Conservation (phyloP, 2,329 filamentous ascomycete species). For the Aspergillus fijiensis region DNA sequence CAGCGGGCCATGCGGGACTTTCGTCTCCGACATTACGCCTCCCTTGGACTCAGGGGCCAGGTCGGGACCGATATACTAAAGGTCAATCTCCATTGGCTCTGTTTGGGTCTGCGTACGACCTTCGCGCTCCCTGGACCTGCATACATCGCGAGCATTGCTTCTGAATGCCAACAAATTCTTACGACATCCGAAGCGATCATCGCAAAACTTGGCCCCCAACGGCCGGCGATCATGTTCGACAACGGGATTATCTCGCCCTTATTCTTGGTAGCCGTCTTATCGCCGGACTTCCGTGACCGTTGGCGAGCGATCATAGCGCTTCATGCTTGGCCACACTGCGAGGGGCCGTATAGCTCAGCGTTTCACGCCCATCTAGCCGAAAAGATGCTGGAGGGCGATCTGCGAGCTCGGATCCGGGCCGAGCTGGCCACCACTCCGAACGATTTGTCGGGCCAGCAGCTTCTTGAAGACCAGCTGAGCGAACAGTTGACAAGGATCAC, state of each 20-base stretch:
- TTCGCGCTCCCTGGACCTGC: neutral
- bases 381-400: neutral
- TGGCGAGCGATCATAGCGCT: neutral
- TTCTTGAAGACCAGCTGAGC: neutral
- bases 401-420: neutral
- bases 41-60: neutral
- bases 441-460: neutral
- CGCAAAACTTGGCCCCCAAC: neutral
- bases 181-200: neutral
- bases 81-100: neutral
- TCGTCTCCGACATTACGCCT: neutral
- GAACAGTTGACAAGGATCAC: neutral
- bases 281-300: neutral
- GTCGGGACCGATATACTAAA: neutral
- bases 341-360: neutral
- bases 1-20: neutral
- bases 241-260: neutral
- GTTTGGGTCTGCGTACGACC: neutral
- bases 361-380: neutral
- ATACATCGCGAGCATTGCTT: neutral
- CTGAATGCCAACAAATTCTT: neutral
- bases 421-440: neutral
- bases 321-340: neutral
- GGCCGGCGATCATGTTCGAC: neutral
- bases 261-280: neutral